Percentiles rank a stretch among this genome's conserved stretches.
Conservation (phyloP, 2,329 filamentous ascomycete species). For the Trichoderma simmonsii region DNA sequence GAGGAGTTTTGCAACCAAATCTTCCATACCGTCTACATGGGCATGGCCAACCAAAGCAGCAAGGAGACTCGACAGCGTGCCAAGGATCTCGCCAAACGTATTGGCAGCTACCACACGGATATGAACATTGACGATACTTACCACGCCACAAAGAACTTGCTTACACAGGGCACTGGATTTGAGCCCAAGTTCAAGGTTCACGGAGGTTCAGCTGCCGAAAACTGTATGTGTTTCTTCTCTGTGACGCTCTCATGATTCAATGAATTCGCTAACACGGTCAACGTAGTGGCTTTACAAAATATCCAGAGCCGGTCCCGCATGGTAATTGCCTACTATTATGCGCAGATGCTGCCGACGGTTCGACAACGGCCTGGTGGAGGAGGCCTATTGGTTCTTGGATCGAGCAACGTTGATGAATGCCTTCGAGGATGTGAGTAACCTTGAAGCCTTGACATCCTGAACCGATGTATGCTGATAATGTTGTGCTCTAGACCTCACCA, state of each 20-base stretch:
- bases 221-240: not conserved
- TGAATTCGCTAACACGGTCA: slow-evolving; percentile 13
- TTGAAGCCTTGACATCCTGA: not conserved
- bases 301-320: slow-evolving; percentile 64
- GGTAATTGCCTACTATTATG: slow-evolving; percentile 42
- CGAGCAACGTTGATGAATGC: slow-evolving; percentile 29
- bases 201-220: slow-evolving; percentile 36
- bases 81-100: slow-evolving; percentile 55
- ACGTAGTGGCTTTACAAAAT: slow-evolving; percentile 56
- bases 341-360: slow-evolving; percentile 34
- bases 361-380: slow-evolving; percentile 25
- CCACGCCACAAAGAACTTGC: not conserved
- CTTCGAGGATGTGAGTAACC: not conserved
- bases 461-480: not conserved
- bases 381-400: slow-evolving; percentile 29
- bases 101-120: slow-evolving; percentile 70
- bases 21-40: slow-evolving; percentile 30
- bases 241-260: not conserved
- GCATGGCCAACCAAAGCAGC: slow-evolving; percentile 64
- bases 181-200: slow-evolving; percentile 47
- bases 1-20: slow-evolving; percentile 41
- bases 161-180: slow-evolving; percentile 56
- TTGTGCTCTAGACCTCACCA: not conserved
- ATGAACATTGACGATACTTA: slow-evolving; percentile 62
- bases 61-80: slow-evolving; percentile 62